Conservation (phyloP, 257 asterid species). For the Eucommia ulmoides region DNA sequence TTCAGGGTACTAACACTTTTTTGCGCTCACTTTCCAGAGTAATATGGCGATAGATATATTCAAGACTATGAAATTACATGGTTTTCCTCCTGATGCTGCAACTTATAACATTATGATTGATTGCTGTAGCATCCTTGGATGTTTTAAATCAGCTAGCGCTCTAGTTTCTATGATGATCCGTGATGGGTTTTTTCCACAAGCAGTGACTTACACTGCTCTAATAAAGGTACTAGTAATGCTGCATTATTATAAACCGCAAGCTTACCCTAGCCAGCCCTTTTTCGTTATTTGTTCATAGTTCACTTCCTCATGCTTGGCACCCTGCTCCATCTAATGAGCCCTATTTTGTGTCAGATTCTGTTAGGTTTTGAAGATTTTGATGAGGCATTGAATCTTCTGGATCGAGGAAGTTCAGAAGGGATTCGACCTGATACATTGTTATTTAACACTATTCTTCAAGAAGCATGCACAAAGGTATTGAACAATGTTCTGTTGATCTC, state of each 20-base stretch:
- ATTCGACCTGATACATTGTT: conserved; percentile 41
- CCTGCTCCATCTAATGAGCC: not conserved
- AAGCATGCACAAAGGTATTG: conserved; percentile 53
- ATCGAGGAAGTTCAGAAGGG: conserved; percentile 38
- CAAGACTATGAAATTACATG: conserved; percentile 47
- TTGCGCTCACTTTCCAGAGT: conserved; percentile 26
- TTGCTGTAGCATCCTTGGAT: conserved; percentile 42
- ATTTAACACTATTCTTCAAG: conserved; percentile 57
- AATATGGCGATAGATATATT: conserved; percentile 44
- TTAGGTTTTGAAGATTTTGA: conserved; percentile 34
- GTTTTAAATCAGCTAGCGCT: conserved; percentile 59
- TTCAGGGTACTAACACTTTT: conserved; percentile 6
- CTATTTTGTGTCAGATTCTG: conserved; percentile 29
- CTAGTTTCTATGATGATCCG: conserved; percentile 69
- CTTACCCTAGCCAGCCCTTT: too few species aligned
- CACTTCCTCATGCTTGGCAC: too few species aligned
- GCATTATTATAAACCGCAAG: too few species aligned
- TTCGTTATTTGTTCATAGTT: too few species aligned
- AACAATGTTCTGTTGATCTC: not conserved
- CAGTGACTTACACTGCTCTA: conserved; percentile 43
- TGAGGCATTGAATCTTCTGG: conserved; percentile 42
- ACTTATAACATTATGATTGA: conserved; percentile 61
- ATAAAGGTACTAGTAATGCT: conserved; percentile 57
- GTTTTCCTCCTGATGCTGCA: conserved; percentile 38
- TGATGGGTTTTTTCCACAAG: conserved; percentile 36